Evolutionary conservation across 2,329 filamentous ascomycete genomes (phyloP), one percentile per base, ranked within the genome.

Genomic region (Aspergillus puulaauensis): DNA sequence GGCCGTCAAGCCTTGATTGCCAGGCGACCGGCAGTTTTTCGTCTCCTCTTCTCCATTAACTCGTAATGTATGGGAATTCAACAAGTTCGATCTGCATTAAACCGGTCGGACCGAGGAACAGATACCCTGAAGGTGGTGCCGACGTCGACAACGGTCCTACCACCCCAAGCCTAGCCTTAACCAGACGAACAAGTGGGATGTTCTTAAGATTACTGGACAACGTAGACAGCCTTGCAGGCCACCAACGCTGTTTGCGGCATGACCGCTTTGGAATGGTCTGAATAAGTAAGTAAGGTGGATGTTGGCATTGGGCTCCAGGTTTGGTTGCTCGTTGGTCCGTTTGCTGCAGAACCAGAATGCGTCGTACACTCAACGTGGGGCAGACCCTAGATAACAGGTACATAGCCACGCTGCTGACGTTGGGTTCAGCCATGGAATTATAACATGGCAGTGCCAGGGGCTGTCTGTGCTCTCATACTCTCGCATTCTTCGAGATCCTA

Each of bases 61-160:
- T 21, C 40, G 48, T 51, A 41, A 24, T 15, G 11, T 51, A 27
- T 15, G 40, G 35, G 27, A 51, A 51, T 41, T 40, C 6, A 17
- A 14, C 24, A n/a, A 19, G 23, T 14, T 27, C n/a, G 15, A 37
- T 37, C 35, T 37, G 6, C 15, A n/a, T 40, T 17, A 24, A 19
- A 41, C 37, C 24, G 23, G 15, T 35, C 50, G 50, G 50, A 52
- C 50, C 40, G 50, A 52, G 50, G 35, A 27, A 51, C 24, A 33
- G 33, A 24, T 51, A n/a, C 21, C 21, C 48, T 31, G 27, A 51
- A 19, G 6, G 14, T 39, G n/a, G 27, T 44, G 39, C 35, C 48
- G 35, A 41, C 35, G 35, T 51, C 37, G 37, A 41, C 48, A n/a
- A 17, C 39, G 40, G 39, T 40, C 37, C 35, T 52, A 41, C 12